Percentiles rank a stretch among this genome's conserved stretches.
These are phyloP conservation scores for Pseudoscleropodium purum DNA, from an alignment of 225 moss, liverwort and hornwort genomes.

Conservation along the genomic window DNA sequence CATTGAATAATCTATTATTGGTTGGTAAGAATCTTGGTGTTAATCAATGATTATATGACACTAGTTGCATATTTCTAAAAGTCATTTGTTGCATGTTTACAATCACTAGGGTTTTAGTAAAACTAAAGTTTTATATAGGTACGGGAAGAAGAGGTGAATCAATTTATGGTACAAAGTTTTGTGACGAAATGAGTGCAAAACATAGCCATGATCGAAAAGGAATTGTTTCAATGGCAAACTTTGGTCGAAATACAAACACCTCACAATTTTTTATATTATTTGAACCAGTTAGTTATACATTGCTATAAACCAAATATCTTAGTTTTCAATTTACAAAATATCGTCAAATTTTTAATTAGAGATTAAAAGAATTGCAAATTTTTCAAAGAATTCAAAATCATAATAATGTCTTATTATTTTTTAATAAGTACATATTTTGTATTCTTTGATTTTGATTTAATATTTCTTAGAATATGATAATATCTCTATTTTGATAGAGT, in stretches of 20 bases:
- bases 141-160: slow-evolving; percentile 73
- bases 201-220: slow-evolving; percentile 84
- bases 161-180: slow-evolving; percentile 70
- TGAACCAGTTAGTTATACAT: slow-evolving; percentile 39
- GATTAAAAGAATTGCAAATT: not conserved
- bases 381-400: rapidly evolving
- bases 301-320: not conserved
- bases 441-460: rapidly evolving
- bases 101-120: not conserved
- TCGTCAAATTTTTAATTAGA: not conserved
- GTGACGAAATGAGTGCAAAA: slow-evolving; percentile 83
- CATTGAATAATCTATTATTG: not conserved
- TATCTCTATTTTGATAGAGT: slow-evolving; percentile 13
- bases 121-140: slow-evolving; percentile 11
- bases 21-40: not conserved
- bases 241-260: slow-evolving; percentile 75
- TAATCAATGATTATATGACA: not conserved
- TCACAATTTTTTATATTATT: slow-evolving; percentile 92
- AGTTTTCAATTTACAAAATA: not conserved
- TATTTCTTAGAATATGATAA: not conserved
- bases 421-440: too few relatives aligned
- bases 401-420: not conserved
- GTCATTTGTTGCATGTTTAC: not conserved
- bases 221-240: slow-evolving; percentile 96
- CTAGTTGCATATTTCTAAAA: not conserved